Conservation (phyloP, 495 filamentous ascomycete genomes). For the Cetradonia linearis region DNA sequence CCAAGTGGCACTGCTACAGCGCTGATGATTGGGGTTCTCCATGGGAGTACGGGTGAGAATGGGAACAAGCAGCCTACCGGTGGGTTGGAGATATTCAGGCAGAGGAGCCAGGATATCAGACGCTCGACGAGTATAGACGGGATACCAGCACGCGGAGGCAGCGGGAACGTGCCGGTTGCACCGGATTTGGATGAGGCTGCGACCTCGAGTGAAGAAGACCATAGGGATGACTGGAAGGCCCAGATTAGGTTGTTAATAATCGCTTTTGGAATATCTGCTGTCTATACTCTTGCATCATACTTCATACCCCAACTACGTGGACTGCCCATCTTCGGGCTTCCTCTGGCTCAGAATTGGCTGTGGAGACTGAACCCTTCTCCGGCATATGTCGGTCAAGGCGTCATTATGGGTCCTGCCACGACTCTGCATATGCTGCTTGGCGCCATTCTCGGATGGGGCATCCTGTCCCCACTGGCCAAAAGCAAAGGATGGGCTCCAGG, state of each 20-base stretch:
- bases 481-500: conserved; percentile 81
- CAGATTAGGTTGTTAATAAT: conserved; percentile 51
- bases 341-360: conserved; percentile 70
- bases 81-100: conserved; percentile 26
- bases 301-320: conserved; percentile 80
- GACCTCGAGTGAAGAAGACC: conserved; percentile 29
- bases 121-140: conserved; percentile 17
- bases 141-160: conserved; percentile 12
- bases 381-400: conserved; percentile 74
- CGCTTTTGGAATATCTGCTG: conserved; percentile 47
- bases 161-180: conserved; percentile 9
- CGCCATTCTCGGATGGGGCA: conserved; percentile 79
- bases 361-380: conserved; percentile 95
- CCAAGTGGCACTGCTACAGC: conserved; percentile 93
- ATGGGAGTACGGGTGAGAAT: conserved; percentile 45
- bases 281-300: conserved; percentile 75
- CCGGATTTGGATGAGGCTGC: conserved; percentile 6
- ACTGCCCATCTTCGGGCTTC: conserved; percentile 71
- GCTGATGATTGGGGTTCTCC: conserved; percentile 79
- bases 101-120: conserved; percentile 23
- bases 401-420: conserved; percentile 81
- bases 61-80: conserved; percentile 21
- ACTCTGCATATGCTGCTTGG: conserved; percentile 94
- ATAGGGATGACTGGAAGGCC: conserved; percentile 48
- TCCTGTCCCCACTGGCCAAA: conserved; percentile 84